These are phyloP conservation scores for Alloteropsis semialata DNA, from an alignment of 176 grass and related monocot genomes.

Conservation along the genomic window DNA sequence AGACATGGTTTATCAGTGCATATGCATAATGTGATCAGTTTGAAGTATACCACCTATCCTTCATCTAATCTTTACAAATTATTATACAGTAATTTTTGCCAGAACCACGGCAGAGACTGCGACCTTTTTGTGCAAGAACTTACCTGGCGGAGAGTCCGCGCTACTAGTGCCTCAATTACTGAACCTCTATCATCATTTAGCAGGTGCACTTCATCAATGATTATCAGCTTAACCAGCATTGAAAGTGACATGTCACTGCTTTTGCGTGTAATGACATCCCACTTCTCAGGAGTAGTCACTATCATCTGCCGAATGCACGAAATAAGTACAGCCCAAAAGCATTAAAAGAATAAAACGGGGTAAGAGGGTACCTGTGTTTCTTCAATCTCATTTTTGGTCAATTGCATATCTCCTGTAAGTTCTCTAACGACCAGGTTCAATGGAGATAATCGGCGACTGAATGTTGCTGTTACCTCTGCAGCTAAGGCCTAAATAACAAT, in stretches of 20 bases:
- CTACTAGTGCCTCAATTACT: slow-evolving; percentile 95
- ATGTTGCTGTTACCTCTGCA: slow-evolving; percentile 89
- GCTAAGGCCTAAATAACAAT: slow-evolving; percentile 81
- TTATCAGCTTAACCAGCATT: slow-evolving; percentile 94
- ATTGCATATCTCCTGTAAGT: slow-evolving; percentile 96
- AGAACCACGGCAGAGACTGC: not conserved
- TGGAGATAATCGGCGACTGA: slow-evolving; percentile 71
- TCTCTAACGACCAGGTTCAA: slow-evolving; percentile 84
- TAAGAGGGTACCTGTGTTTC: slow-evolving; percentile 70
- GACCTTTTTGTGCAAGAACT: slow-evolving; percentile 11
- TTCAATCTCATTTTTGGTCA: slow-evolving; percentile 89
- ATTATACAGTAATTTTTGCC: slow-evolving; percentile 21
- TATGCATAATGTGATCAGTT: slow-evolving; percentile 1
- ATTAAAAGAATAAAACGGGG: not conserved
- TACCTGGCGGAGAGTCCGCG: slow-evolving; percentile 90
- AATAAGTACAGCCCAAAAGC: slow-evolving; percentile 25
- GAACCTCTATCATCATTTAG: slow-evolving; percentile 98
- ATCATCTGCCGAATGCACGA: slow-evolving; percentile 70
- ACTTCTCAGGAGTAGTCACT: slow-evolving; percentile 98
- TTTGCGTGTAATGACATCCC: slow-evolving; percentile 99
- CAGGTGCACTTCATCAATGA: slow-evolving; percentile 97
- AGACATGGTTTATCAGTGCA: not conserved
- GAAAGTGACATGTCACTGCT: slow-evolving; percentile 99
- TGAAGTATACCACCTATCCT: not conserved
- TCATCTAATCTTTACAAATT: slow-evolving; percentile 13